Conservation (phyloP, 2,329 filamentous ascomycete species). For the Celoporthe dispersa region DNA sequence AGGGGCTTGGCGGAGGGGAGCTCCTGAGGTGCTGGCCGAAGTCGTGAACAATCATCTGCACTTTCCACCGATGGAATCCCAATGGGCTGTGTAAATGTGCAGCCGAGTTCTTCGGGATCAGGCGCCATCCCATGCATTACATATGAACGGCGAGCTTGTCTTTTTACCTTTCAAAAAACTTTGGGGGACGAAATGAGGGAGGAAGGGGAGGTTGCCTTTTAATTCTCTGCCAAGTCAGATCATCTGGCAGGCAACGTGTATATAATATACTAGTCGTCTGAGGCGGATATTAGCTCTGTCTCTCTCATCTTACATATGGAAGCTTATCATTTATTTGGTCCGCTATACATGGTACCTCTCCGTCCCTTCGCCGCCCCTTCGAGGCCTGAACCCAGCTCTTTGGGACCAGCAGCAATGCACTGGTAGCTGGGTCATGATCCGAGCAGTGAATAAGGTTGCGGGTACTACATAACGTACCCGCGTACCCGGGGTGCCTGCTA, state of each 20-base stretch:
- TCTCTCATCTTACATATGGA: background rate
- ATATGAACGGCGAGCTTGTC: background rate
- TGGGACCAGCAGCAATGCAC: background rate
- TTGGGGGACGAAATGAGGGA: too few relatives aligned
- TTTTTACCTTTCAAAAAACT: background rate
- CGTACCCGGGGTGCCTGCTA: background rate
- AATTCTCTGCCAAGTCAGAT: background rate
- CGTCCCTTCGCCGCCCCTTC: background rate
- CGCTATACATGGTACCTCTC: background rate
- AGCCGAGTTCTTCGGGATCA: background rate
- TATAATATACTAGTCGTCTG: background rate
- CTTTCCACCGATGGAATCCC: background rate
- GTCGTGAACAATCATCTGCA: too few relatives aligned
- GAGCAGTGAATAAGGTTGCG: background rate
- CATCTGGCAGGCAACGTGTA: background rate
- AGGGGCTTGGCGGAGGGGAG: background rate
- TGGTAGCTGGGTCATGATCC: background rate
- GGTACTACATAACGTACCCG: background rate
- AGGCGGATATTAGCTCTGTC: background rate
- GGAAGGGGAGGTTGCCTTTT: background rate
- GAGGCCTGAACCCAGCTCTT: background rate
- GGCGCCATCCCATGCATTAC: background rate
- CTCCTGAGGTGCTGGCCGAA: background rate
- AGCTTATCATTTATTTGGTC: background rate
- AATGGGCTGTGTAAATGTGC: background rate